Evolutionary conservation across 192 early-diverging fungal species (phyloP), one percentile per base, ranked within the genome.

Genomic region (Coemansia sp.): DNA sequence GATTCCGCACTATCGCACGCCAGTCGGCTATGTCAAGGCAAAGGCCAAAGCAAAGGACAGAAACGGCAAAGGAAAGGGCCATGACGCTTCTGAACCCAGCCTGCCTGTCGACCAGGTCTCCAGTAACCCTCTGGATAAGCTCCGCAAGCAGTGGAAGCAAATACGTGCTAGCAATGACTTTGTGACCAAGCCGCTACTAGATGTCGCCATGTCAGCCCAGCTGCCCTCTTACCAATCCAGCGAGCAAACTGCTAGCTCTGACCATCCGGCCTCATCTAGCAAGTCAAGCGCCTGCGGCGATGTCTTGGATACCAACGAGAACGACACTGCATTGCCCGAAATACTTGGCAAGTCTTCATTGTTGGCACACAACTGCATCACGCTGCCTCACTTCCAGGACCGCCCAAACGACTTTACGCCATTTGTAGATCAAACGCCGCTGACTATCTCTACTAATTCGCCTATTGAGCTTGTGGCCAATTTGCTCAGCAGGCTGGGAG

Each of bases 401-500:
- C 61, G 77, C 31, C 70, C 70, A 15, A 83, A 78, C 27, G 77
- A 81, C 69, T 77, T 86, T 64, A 77, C 76, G 3, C 70, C 73
- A 29, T 87, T 73, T 63, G 76, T 86, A 1, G 79, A 85, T 52
- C 86, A 93, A 83, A 93, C 94, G 3, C 96, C 96, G 3, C 66
- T 96, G 24, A 83, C 89, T 0, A 89, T 97, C 10, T 88, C 89
- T 9, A 66, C 89, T 13, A 88, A 90, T 65, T 85, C 93, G 31
- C 91, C 92, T n/a, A 90, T 95, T 72, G 93, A 96, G 68, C 67
- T 97, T n/a, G 89, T 93, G 0, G 84, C 91, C 67, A 94, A 95
- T 52, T 62, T 96, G 59, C 94, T 97, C 72, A 85, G 90, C 54
- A 93, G 95, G 64, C 70, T 97, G 44, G 95, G 96, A 3, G 80